These are phyloP conservation scores for Epichloe scottii DNA, from an alignment of 2,329 filamentous ascomycete species.

Conservation along the genomic window DNA sequence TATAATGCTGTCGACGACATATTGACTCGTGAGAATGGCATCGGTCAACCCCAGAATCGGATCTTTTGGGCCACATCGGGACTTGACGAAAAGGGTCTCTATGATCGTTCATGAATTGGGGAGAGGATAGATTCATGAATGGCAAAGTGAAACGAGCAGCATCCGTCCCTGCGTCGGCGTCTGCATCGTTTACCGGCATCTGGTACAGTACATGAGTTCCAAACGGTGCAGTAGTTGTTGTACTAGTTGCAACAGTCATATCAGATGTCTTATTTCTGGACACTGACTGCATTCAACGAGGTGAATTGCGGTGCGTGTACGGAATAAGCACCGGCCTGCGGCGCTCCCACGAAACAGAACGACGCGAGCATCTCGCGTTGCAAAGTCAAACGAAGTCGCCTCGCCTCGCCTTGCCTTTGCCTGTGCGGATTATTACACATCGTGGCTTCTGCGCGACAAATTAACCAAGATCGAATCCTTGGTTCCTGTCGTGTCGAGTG, in stretches of 20 bases:
- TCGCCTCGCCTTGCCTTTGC: background rate
- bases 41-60: background rate
- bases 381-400: background rate
- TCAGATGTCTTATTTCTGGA: constrained; percentile 1
- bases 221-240: background rate
- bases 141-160: background rate
- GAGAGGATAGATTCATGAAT: too few relatives aligned
- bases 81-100: too few relatives aligned
- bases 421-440: background rate
- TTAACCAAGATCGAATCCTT: too few relatives aligned
- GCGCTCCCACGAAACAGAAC: background rate
- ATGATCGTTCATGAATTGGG: too few relatives aligned
- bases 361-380: background rate
- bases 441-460: background rate
- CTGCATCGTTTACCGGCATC: background rate
- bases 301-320: too few relatives aligned
- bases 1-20: background rate
- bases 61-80: background rate
- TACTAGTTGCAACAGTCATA: background rate
- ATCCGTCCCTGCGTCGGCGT: background rate
- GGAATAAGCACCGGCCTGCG: too few relatives aligned
- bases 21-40: background rate
- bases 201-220: background rate
- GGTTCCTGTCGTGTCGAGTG: background rate
- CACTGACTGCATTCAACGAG: too few relatives aligned